Evolutionary conservation across 2,329 filamentous ascomycete species (phyloP), one percentile per base, ranked within the genome.

Genomic region (Zelopaecilomyces penicillatus): DNA sequence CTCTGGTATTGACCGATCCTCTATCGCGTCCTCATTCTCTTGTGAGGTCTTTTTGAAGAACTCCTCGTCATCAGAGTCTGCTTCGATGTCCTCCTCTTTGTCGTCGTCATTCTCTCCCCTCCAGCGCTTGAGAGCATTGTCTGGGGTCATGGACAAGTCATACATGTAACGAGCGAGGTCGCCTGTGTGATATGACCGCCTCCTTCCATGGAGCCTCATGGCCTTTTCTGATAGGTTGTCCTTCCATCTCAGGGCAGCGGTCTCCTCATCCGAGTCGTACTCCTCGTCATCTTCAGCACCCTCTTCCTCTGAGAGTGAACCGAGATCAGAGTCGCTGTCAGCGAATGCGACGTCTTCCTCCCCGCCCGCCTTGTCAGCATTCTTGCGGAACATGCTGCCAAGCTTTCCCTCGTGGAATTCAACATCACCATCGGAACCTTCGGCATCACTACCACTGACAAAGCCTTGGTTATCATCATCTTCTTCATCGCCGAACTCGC

Each of bases 261-360:
- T 83, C 39, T 91, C 87, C 42, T 87, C 85, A 12, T 77, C 77
- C 2, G 72, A 76, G 42, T 68, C 62, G 39, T 65, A 61, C n/a
- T 78, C 76, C n/a, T 78, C 74, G 8, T 68, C 69, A 4, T 66
- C 70, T 1, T 66, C 68, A 3, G 67, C 67, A 1, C 66, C 70
- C 4, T 69, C 67, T 0, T 64, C 65, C 2, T 70, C 69, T 3
- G 87, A 95, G 51, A 96, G 66, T 4, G 91, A 95, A 5, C 93
- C 93, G 4, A 98, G 74, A 61, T 98, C 94, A 0, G 93, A 98
- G 63, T 98, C 94, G 58, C 88, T 95, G 58, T 98, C 93, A 10
- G 93, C 93, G 68, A 96, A 98, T 1, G 82, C 87, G 46, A 97
- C 57, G 44, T 95, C 87, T 30, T 81, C 86, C 27, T 80, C 78